Evolutionary conservation across 176 grass and related monocot species (phyloP).

Genomic region (Zea luxurians): DNA sequence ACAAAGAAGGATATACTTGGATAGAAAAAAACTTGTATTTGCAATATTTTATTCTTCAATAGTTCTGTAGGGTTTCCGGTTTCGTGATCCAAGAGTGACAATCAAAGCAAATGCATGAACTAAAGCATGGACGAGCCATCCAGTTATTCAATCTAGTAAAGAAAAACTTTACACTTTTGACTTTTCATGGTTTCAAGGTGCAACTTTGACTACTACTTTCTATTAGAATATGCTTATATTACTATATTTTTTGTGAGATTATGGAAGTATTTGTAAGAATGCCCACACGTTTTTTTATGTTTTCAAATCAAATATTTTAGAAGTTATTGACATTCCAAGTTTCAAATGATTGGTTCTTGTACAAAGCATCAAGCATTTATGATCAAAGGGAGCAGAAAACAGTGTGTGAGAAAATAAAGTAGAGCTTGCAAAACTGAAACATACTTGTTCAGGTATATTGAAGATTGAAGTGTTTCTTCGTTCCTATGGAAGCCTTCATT

Average conservation of each 20-base stretch:
- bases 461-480: constrained; percentile 92
- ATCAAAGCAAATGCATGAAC: constrained; percentile 26
- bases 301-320: neutral
- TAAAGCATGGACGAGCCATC: neutral
- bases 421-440: constrained; percentile 33
- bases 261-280: constrained; percentile 5
- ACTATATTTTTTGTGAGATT: neutral
- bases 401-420: constrained; percentile 13
- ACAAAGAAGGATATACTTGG: neutral
- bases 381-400: neutral
- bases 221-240: neutral
- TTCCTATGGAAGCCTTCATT: constrained; percentile 83
- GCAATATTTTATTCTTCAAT: neutral
- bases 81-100: neutral
- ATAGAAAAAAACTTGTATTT: neutral
- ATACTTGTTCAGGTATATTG: constrained; percentile 96
- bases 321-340: too few species aligned
- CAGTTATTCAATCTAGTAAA: neutral
- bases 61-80: constrained; percentile 25
- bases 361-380: neutral
- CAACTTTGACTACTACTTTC: neutral
- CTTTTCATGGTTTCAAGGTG: neutral
- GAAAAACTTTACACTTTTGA: neutral
- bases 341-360: too few species aligned
- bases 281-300: neutral